phyloP scores from a whole-genome alignment of 306 rosid species.

The Sphenostylis stenocarpa region DNA sequence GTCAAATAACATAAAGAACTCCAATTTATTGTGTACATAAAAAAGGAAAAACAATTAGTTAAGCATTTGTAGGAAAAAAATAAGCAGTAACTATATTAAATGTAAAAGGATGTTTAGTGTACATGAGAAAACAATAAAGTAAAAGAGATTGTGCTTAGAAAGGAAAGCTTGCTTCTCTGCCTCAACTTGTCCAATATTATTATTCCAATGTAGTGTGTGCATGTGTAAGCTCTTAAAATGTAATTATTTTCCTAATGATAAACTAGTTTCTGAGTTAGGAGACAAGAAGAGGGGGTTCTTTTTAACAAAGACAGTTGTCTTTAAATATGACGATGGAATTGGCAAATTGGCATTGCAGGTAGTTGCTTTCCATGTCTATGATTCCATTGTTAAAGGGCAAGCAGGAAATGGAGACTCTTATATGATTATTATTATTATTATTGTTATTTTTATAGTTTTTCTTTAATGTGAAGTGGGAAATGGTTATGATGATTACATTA shows the following conservation, averaged over 20 bases:
- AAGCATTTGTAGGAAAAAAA: constrained; percentile 5
- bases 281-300: constrained; percentile 55
- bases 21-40: neutral
- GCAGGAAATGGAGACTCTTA: constrained; percentile 36
- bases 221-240: constrained; percentile 32
- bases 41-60: constrained; percentile 29
- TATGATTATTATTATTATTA: neutral
- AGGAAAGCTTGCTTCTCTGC: constrained; percentile 32
- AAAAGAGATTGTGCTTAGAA: constrained; percentile 17
- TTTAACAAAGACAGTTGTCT: constrained; percentile 68
- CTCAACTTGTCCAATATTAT: constrained; percentile 41
- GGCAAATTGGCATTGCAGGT: constrained; percentile 33
- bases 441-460: neutral
- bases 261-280: constrained; percentile 51
- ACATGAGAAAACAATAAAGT: constrained; percentile 21
- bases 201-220: constrained; percentile 40
- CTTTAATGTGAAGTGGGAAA: constrained; percentile 33
- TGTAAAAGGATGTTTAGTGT: constrained; percentile 24
- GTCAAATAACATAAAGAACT: constrained; percentile 18
- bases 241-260: constrained; percentile 41
- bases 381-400: constrained; percentile 43
- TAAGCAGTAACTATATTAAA: constrained; percentile 19
- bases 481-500: constrained; percentile 10
- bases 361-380: constrained; percentile 33
- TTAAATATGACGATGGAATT: constrained; percentile 40